Base-by-base conservation (phyloP, 305 asterid genomes). In the Rubia tinctorum region DNA sequence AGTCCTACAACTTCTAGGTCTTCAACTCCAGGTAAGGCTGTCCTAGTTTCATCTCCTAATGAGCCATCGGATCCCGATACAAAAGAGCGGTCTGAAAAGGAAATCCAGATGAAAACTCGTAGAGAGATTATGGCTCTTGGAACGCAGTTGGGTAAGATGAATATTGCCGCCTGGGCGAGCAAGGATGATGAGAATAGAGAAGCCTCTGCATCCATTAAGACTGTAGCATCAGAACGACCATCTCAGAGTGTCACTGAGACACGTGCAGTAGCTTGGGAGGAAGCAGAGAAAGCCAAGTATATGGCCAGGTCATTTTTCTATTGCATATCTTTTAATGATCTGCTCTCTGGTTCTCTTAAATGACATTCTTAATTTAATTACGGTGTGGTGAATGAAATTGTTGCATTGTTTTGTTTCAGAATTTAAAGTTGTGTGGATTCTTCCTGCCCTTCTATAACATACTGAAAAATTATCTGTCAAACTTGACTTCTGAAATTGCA, bases 121-220 rank as follows among this genome's bases (percentile, higher is more conserved):
- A 84, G 88, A 86, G 98, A 94, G 84, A 94, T 94, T 77, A 90
- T 86, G 71, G 96, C 91, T 25, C 87, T 94, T 1, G 99, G 99
- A 45, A 89, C 93, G 63, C 95, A 91, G 69, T 92, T 94, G 20
- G 99, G 99, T n/a, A 94, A 94, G 87, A 86, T 83, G 93, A 94
- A 88, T 63, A 94, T 94, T 61, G 97, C 99, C 45, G 97, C 96
- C 51, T 94, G 99, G 97, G 99, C 99, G 12, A 88, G 97, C 74
- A 91, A 91, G 75, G 95, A 90, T 25, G 93, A 84, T 78, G 92
- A 79, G 72, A 90, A 85, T 15, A 90, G 80, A 67, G 72, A 73
- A 67, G 62, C 61, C 25, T 77, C 87, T 1, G 83, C 69, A 53
- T 71, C 80, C 11, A 40, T 51, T 39, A 71, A 71, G 68, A 58